These are phyloP conservation scores for Serendipita indica DNA, from an alignment of 768 basidiomycete genomes.

Conservation along the genomic window DNA sequence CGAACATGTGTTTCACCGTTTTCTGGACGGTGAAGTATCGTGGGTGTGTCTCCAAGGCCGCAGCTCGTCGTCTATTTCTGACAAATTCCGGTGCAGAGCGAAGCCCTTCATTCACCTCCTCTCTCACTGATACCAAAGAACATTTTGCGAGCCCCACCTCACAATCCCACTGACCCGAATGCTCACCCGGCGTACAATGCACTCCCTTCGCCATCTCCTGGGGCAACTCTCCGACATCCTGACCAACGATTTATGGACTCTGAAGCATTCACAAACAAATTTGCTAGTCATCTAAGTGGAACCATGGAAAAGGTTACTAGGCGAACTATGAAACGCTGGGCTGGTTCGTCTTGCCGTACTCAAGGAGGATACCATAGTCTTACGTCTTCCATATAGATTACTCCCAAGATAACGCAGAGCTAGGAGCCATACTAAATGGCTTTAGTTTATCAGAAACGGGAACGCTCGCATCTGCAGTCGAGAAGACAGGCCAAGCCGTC, in stretches of 20 bases:
- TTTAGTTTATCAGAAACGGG: slow-evolving; percentile 80
- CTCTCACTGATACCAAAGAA: slow-evolving; percentile 88
- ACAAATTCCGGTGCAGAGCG: slow-evolving; percentile 38
- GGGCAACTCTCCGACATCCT: slow-evolving; percentile 77
- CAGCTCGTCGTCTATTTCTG: not conserved
- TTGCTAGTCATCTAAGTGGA: slow-evolving; percentile 78
- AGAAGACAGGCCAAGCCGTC: slow-evolving; percentile 93
- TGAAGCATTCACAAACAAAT: slow-evolving; percentile 90
- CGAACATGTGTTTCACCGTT: slow-evolving; percentile 91
- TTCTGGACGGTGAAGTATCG: slow-evolving; percentile 88
- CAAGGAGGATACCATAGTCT: not conserved
- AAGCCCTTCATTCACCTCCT: slow-evolving; percentile 87
- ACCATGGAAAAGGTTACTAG: slow-evolving; percentile 96
- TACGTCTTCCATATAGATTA: slow-evolving; percentile 34
- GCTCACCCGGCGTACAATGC: slow-evolving; percentile 62
- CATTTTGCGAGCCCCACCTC: slow-evolving; percentile 84
- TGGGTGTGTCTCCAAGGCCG: slow-evolving; percentile 50
- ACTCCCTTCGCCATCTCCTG: slow-evolving; percentile 77
- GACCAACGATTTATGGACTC: slow-evolving; percentile 95
- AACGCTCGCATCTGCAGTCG: slow-evolving; percentile 64
- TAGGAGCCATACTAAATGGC: slow-evolving; percentile 84
- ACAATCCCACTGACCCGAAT: slow-evolving; percentile 75
- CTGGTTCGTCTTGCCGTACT: slow-evolving; percentile 37
- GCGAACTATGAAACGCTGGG: slow-evolving; percentile 85
- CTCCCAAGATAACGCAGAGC: slow-evolving; percentile 75